Evolutionary conservation across 108 stramenopile species (phyloP).

Genomic region (Fistulifera pelliculosa): DNA sequence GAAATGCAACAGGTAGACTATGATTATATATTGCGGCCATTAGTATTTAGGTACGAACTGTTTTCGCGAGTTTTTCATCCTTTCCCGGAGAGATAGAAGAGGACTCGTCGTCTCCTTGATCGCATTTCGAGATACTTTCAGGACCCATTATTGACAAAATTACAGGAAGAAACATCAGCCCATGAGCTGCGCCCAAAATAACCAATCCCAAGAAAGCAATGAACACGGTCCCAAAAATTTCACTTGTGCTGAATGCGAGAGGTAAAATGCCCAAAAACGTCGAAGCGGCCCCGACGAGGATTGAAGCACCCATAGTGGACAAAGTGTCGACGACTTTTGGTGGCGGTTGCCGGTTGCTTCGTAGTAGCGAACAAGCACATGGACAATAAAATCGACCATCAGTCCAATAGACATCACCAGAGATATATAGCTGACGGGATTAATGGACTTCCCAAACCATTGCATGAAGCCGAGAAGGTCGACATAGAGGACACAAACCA

Average conservation of each 20-base stretch:
- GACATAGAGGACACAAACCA: slow-evolving; percentile 4
- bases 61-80: too few relatives aligned
- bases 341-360: slow-evolving; percentile 6
- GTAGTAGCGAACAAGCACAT: slow-evolving; percentile 12
- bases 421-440: slow-evolving; percentile 28
- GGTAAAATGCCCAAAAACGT: slow-evolving; percentile 19
- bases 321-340: slow-evolving; percentile 6
- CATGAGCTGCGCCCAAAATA: slow-evolving; percentile 9
- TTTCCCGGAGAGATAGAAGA: too few relatives aligned
- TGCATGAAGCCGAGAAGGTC: too few relatives aligned
- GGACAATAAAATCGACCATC: slow-evolving; percentile 25
- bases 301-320: slow-evolving; percentile 17
- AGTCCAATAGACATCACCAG: slow-evolving; percentile 28
- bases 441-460: background rate
- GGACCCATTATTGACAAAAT: slow-evolving; percentile 16
- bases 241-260: slow-evolving; percentile 13
- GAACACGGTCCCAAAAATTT: slow-evolving; percentile 17
- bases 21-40: too few relatives aligned
- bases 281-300: slow-evolving; percentile 13
- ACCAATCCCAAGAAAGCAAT: slow-evolving; percentile 15
- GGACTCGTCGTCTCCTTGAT: too few relatives aligned
- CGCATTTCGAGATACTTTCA: too few relatives aligned
- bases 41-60: too few relatives aligned
- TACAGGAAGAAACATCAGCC: slow-evolving; percentile 15
- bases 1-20: too few relatives aligned